Evolutionary conservation across 805 yeast genomes (phyloP), one percentile per base, ranked within the genome.

Genomic region (Yarrowia yakushimensis): DNA sequence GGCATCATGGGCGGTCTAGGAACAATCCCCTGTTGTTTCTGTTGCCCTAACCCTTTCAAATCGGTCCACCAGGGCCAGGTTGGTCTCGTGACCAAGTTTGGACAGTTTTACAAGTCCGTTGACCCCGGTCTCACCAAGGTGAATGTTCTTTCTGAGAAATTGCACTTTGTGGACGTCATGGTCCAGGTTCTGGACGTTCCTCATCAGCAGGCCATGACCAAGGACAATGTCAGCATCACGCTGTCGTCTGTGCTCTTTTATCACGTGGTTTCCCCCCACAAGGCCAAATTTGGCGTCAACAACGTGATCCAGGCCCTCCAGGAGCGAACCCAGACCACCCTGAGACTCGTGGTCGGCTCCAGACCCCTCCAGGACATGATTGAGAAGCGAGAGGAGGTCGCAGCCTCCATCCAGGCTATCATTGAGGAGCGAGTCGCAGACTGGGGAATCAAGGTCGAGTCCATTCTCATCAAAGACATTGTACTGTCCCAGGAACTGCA

Each of bases 381-480:
- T 68, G 90, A 86, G 69, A 82, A 85, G 70, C 75, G 91, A 66
- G 90, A 85, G 67, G 88, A 85, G 71, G 80, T 86, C 65, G 90
- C 90, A 20, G 82, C 77, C 54, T 77, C 86, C 23, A 86, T 86
- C 67, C 85, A 81, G 69, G 79, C 76, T 63, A 81, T 85, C 64
- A 86, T 86, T 64, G 70, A 83, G 34, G 81, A 79, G 65, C 83
- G 88, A 11, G 89, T 88, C 4, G 74, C 76, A 36, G 82, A 79
- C 63, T 86, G 91, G 91, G 91, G 91, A 69, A 88, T 85, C 36
- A 77, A 78, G 65, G 81, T 86, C 64, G 90, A 86, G 72, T 79
- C 85, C 59, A 84, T 86, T 65, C 77, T 86, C 67, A 85, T 86
- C 71, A 86, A 86, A 75, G 90, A 86, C 71, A 77, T 86, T 69